Percentiles rank a stretch among this genome's conserved stretches.
phyloP scores from a whole-genome alignment of 345 rosid genomes.

The Punica granatum region DNA sequence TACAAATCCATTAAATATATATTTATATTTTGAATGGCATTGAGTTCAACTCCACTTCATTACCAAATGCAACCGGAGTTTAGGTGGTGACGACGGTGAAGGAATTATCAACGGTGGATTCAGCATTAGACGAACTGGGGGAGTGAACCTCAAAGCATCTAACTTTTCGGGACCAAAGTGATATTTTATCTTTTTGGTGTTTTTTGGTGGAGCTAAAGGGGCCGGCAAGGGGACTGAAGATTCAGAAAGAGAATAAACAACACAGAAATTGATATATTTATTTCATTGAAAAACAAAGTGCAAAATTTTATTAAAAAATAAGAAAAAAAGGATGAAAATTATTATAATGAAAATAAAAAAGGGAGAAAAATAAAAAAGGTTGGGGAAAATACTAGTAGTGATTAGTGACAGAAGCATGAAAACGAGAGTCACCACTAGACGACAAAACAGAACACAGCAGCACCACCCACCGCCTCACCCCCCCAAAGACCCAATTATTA shows the following conservation, averaged over 20 bases:
- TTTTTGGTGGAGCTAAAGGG: background rate
- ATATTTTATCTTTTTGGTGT: background rate
- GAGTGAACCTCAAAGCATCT: background rate
- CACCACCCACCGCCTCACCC: slow-evolving; percentile 3
- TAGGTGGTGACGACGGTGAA: no score
- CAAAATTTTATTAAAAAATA: background rate
- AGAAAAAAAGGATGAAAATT: background rate
- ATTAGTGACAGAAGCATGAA: slow-evolving; percentile 8
- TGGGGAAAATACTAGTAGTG: background rate
- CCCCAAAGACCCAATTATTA: background rate
- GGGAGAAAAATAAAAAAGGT: background rate
- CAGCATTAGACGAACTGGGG: background rate
- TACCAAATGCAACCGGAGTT: no score
- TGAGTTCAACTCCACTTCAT: no score
- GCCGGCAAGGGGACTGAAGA: background rate
- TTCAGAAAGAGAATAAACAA: background rate
- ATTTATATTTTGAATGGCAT: no score
- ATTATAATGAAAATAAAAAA: background rate
- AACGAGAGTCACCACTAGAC: slow-evolving; percentile 20
- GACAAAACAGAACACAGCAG: slow-evolving; percentile 6
- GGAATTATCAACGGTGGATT: background rate
- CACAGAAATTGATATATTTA: background rate
- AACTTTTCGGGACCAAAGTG: background rate
- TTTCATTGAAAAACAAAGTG: background rate
- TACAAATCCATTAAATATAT: no score